Evolutionary conservation across 2,329 filamentous ascomycete species (phyloP).

Genomic region (Aspergillus sp.): DNA sequence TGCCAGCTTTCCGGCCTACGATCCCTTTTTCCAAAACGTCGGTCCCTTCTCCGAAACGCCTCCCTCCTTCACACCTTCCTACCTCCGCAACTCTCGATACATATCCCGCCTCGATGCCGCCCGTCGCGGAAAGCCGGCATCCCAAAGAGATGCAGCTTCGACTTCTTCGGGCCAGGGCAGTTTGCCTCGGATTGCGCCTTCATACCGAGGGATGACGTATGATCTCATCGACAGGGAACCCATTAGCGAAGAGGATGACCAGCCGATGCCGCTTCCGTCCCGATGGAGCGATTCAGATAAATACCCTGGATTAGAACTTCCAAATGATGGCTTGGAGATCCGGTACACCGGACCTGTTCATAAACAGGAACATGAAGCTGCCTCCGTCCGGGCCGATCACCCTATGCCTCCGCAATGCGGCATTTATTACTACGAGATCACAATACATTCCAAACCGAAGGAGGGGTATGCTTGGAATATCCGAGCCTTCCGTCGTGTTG

Average conservation of each 20-base stretch:
- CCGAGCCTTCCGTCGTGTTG: not conserved
- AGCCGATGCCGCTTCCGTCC: constrained; percentile 70
- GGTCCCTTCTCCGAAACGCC: constrained; percentile 29
- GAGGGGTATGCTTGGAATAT: constrained; percentile 56
- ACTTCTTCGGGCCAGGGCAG: constrained; percentile 59
- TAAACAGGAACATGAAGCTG: constrained; percentile 71
- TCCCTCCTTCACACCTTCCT: constrained; percentile 72
- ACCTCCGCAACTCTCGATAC: constrained; percentile 75
- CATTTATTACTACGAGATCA: constrained; percentile 89
- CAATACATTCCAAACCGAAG: constrained; percentile 65
- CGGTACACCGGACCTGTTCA: constrained; percentile 58
- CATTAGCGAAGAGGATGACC: constrained; percentile 52
- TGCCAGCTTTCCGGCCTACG: constrained; percentile 33
- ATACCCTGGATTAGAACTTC: constrained; percentile 69
- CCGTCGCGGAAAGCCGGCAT: constrained; percentile 60
- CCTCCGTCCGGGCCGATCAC: constrained; percentile 77
- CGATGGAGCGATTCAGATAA: constrained; percentile 82
- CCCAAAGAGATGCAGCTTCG: constrained; percentile 52
- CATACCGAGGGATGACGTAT: constrained; percentile 76
- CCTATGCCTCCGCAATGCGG: constrained; percentile 87
- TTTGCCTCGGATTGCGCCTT: constrained; percentile 59
- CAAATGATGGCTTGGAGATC: constrained; percentile 71
- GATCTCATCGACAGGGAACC: constrained; percentile 79
- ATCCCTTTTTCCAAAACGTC: constrained; percentile 26
- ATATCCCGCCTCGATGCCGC: constrained; percentile 72